Conservation (phyloP, 2,329 filamentous ascomycete genomes). For the Nothophaeocryptopus gaeumannii region DNA sequence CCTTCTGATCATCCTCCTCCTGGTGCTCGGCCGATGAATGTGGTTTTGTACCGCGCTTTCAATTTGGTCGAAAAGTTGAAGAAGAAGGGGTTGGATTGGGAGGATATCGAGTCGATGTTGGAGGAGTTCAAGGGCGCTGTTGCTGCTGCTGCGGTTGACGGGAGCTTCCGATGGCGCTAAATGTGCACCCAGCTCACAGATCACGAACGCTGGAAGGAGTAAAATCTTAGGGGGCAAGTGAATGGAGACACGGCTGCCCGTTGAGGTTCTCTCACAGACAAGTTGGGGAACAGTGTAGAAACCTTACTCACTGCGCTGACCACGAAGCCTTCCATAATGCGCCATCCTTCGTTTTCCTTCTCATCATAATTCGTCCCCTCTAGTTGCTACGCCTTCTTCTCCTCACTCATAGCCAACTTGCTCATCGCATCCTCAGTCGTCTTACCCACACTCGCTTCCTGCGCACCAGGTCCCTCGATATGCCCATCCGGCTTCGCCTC, state of each 20-base stretch:
- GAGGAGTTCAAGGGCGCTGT: not conserved
- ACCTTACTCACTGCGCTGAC: not conserved
- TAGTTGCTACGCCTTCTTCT: conserved; percentile 20
- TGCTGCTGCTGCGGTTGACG: no score
- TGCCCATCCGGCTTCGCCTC: conserved; percentile 47
- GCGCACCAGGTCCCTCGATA: conserved; percentile 43
- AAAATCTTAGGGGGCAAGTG: no score
- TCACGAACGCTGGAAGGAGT: no score
- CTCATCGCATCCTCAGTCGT: conserved; percentile 41
- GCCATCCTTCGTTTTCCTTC: not conserved
- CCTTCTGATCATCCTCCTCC: no score
- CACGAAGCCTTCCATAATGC: not conserved
- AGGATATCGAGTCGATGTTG: not conserved
- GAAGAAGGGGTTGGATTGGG: not conserved
- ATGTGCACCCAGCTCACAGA: no score
- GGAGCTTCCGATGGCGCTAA: no score
- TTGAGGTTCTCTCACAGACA: not conserved
- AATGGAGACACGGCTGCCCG: no score
- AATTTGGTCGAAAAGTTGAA: not conserved
- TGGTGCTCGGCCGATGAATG: not conserved
- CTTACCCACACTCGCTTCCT: conserved; percentile 42
- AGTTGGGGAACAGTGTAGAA: not conserved
- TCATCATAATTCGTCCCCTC: not conserved
- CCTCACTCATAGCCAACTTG: conserved; percentile 29
- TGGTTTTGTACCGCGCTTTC: not conserved